Base-by-base conservation (phyloP, 352 stramenopile genomes). In the Aphanomyces euteiches region DNA sequence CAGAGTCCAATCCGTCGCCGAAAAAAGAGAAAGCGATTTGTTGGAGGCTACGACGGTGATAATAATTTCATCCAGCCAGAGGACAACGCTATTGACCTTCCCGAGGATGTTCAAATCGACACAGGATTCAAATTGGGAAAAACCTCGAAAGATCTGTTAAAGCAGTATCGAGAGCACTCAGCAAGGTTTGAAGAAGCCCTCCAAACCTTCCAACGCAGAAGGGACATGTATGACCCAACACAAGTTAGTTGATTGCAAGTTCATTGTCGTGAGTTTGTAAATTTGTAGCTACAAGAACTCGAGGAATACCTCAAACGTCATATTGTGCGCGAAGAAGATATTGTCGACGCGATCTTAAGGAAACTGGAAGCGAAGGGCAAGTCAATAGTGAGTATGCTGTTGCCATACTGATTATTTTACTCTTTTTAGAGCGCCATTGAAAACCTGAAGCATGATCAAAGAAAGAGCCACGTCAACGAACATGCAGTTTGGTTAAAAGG, bases 31-130 rank as follows among this genome's bases (percentile, higher is more conserved):
- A 69, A 76, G 60, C 76, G 74, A 0, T 96, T 86, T 40, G 77
- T 94, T 61, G 88, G 88, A 10, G 88, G 88, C 19, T 96, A 96
- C 58, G 54, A 64, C 7, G 64, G 28, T 15, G 64, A 47, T 19
- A 56, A 61, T 41, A 61, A 70, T 41, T 70, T 70, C 48, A 70
- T 70, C 36, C 64, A 70, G 48, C 88, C 88, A 1, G 88, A 96
- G 74, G 87, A 89, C 38, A 83, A 94, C 40, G 75, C 87, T 19
- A 74, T 77, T 36, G 81, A 86, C 15, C 76, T 96, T 47, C 88
- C 88, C 0, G 79, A 94, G 0, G 88, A 96, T 72, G 83, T 96
- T 2, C 74, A 79, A 7, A 72, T 83, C 63, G 78, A 88, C 65
- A 85, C 82, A 28, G 71, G 81, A 7, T 79, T 94, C 47, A 78